Conservation (phyloP, 2,329 filamentous ascomycete species). For the Monilinia laxa region DNA sequence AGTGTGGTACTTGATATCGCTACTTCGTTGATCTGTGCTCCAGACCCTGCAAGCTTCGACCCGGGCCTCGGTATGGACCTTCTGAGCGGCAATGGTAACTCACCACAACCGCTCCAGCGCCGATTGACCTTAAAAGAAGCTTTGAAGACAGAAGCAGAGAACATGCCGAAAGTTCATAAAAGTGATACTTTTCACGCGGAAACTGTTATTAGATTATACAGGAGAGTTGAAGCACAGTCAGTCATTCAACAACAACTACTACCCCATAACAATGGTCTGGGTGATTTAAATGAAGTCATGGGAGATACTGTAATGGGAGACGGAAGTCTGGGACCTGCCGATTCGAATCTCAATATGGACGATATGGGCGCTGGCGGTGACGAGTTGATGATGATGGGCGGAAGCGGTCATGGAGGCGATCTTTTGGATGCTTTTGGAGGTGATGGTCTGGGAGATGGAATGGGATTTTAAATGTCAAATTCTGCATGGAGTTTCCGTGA, state of each 20-base stretch:
- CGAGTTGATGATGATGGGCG: slow-evolving; percentile 32
- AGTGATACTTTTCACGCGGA: slow-evolving; percentile 36
- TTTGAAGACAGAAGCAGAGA: slow-evolving; percentile 37
- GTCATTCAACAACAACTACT: slow-evolving; percentile 28
- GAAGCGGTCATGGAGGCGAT: slow-evolving; percentile 24
- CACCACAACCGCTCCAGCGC: slow-evolving; percentile 31
- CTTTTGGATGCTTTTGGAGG: slow-evolving; percentile 29
- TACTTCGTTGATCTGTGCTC: slow-evolving; percentile 67
- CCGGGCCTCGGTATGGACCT: slow-evolving; percentile 26
- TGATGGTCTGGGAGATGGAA: slow-evolving; percentile 29
- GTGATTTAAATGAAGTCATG: slow-evolving; percentile 25
- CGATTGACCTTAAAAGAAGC: slow-evolving; percentile 38
- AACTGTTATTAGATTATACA: slow-evolving; percentile 36
- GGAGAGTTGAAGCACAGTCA: slow-evolving; percentile 39
- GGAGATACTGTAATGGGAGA: slow-evolving; percentile 27
- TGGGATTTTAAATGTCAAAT: slow-evolving; percentile 29
- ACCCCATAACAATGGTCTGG: slow-evolving; percentile 18
- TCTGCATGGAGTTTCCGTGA: slow-evolving; percentile 1
- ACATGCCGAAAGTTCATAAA: slow-evolving; percentile 35
- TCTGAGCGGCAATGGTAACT: slow-evolving; percentile 18
- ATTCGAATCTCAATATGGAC: slow-evolving; percentile 24
- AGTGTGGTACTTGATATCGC: slow-evolving; percentile 67
- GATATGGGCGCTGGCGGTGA: slow-evolving; percentile 16
- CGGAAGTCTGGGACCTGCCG: slow-evolving; percentile 24
- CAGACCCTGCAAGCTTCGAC: slow-evolving; percentile 47